Evolutionary conservation across 1,284 basidiomycete species (phyloP).

Genomic region (Fomes fomentarius): DNA sequence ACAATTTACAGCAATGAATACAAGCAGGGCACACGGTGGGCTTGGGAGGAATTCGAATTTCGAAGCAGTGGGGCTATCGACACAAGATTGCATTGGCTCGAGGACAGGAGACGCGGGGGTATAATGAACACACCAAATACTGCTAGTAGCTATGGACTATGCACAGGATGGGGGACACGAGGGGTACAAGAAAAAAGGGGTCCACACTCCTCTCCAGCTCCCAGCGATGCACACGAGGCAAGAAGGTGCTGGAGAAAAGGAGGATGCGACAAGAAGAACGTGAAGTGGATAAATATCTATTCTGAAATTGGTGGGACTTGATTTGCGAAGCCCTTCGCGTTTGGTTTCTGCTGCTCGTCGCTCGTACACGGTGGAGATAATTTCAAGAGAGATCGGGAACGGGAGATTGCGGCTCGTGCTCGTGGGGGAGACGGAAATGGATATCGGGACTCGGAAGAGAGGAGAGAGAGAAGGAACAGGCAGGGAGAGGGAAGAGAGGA

Average conservation of each 20-base stretch:
- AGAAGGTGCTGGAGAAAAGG: not conserved
- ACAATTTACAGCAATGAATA: no score
- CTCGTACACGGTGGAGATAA: conserved; percentile 29
- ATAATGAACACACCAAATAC: conserved; percentile 2
- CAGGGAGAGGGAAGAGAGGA: conserved; percentile 7
- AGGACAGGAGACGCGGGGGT: not conserved
- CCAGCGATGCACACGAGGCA: not conserved
- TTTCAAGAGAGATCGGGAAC: conserved; percentile 20
- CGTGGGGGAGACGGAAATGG: not conserved
- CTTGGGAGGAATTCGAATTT: no score
- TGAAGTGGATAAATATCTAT: conserved; percentile 31
- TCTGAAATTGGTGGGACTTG: conserved; percentile 40
- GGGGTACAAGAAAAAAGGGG: not conserved
- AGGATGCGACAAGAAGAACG: no score
- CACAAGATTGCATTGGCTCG: conserved; percentile 8
- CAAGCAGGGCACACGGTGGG: no score
- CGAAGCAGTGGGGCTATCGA: conserved; percentile 8
- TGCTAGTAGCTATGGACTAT: not conserved
- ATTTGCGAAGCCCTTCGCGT: conserved; percentile 52
- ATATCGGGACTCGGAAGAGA: not conserved
- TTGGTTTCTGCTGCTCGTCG: conserved; percentile 16
- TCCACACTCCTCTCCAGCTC: not conserved
- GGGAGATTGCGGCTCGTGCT: not conserved
- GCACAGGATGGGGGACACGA: not conserved
- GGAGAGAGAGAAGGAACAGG: conserved; percentile 9